These are phyloP conservation scores for Cordyceps javanica DNA, from an alignment of 2,329 filamentous ascomycete species.

Conservation along the genomic window DNA sequence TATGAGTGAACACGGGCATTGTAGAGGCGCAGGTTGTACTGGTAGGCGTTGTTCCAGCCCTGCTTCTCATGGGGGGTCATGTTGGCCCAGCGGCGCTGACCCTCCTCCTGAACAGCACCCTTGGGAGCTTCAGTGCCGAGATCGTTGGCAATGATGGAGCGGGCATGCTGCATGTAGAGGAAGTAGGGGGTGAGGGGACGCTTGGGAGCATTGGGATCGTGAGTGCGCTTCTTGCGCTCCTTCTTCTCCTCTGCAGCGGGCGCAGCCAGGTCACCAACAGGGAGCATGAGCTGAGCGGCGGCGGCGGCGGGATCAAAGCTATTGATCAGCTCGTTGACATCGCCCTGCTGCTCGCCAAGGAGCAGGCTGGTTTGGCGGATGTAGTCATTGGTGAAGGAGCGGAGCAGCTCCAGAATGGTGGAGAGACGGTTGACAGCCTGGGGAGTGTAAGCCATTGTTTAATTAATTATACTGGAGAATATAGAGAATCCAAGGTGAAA, in stretches of 20 bases:
- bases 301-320: conserved; percentile 46
- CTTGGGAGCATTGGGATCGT: conserved; percentile 93
- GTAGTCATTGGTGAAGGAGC: conserved; percentile 75
- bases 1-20: conserved; percentile 60
- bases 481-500: neutral
- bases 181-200: conserved; percentile 92
- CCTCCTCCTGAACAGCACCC: conserved; percentile 82
- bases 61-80: conserved; percentile 70
- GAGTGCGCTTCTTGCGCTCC: conserved; percentile 81
- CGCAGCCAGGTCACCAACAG: conserved; percentile 28
- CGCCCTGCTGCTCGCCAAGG: conserved; percentile 56
- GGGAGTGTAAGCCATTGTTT: conserved; percentile 39
- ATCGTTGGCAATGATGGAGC: conserved; percentile 73
- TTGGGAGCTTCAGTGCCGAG: conserved; percentile 71
- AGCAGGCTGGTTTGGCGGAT: conserved; percentile 83
- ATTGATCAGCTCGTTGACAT: conserved; percentile 40
- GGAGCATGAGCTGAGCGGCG: conserved; percentile 40
- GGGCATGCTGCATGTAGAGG: conserved; percentile 84
- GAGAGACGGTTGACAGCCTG: conserved; percentile 57
- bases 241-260: conserved; percentile 63
- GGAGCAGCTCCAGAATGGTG: conserved; percentile 72
- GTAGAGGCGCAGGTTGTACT: conserved; percentile 61
- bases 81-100: conserved; percentile 76
- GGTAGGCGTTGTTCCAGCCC: conserved; percentile 61
- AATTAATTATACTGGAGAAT: no score